Base-by-base conservation (phyloP, 805 yeast species). In the Starmerella floris region DNA sequence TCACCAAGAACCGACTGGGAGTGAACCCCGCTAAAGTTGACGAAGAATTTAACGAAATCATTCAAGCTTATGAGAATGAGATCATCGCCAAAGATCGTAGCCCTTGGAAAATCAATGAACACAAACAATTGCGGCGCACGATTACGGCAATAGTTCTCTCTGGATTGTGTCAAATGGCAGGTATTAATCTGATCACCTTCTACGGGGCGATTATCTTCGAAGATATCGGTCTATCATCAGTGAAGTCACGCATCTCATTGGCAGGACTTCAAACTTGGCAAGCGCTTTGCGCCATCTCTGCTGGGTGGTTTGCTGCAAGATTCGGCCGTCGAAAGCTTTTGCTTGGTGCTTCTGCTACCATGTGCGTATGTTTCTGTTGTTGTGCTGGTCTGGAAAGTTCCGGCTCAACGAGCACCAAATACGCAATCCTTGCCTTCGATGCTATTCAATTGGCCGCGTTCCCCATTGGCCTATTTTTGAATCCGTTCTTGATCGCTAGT, bases 201-300 rank as follows among this genome's bases (percentile, higher is more conserved):
- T 74, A 73, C 49, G 76, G 78, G 1, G 74, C 76, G 15, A 62
- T 70, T 55, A 72, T 74, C 43, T 73, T 70, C 50, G 68, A 66
- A 46, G 42, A 43, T 31, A 65, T 66, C 44, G 48, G 48, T 19
- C 62, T 72, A 62, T 35, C 61, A 6, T 59, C 71, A 2, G 53
- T 65, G 30, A 54, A 59, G 26, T 60, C 74, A 4, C 59, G 64
- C 42, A 56, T 69, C 15, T 56, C 70, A 37, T 70, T 72, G 39
- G 76, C 69, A 2, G 56, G 59, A 27, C 52, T 57, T 22, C 65
- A 73, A 42, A 64, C 68, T 3, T 69, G 66, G 51, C 71, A 57
- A 31, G 48, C 50, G 6, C 16, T 52, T 6, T 54, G 52, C 23
- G 52, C 79, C 17, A 56, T 70, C 39, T 74, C 76, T 9, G 76